These are phyloP conservation scores for Fusarium sterilihyphosum DNA, from an alignment of 2,329 filamentous ascomycete genomes.

Conservation along the genomic window DNA sequence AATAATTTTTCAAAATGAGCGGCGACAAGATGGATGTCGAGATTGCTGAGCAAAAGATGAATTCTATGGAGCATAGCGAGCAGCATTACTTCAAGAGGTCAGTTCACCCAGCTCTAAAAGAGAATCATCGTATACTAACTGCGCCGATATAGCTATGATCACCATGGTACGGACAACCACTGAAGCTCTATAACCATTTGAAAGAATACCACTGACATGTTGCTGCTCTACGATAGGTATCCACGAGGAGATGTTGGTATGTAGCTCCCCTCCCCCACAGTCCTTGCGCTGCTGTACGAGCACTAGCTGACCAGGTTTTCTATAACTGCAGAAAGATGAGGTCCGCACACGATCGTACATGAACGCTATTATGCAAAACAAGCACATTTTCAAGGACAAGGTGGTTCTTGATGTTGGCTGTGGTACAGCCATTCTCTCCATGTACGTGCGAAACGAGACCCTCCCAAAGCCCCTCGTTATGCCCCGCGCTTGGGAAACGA, in stretches of 20 bases:
- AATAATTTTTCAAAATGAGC: conserved; percentile 51
- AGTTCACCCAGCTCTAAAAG: conserved; percentile 30
- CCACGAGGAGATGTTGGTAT: conserved; percentile 97
- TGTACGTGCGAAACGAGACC: conserved; percentile 67
- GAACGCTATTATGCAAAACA: conserved; percentile 97
- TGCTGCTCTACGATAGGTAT: conserved; percentile 72
- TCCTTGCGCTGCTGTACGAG: conserved; percentile 16
- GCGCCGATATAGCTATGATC: conserved; percentile 79
- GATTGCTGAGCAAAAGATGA: conserved; percentile 70
- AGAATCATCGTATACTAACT: conserved; percentile 49
- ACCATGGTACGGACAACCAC: conserved; percentile 76
- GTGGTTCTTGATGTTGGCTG: conserved; percentile 96
- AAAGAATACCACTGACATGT: conserved; percentile 25
- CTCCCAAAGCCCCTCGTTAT: conserved; percentile 15
- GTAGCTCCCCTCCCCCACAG: conserved; percentile 51
- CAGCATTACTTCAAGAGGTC: conserved; percentile 99
- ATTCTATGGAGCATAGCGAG: conserved; percentile 89
- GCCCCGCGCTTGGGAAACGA: conserved; percentile 28
- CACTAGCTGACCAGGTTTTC: conserved; percentile 32
- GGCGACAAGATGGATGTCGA: conserved; percentile 68
- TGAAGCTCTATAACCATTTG: neutral
- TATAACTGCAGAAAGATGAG: conserved; percentile 84
- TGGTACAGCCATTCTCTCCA: conserved; percentile 97
- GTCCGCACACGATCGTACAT: conserved; percentile 97
- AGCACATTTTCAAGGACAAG: conserved; percentile 85